Evolutionary conservation across 768 basidiomycete genomes (phyloP).

Genomic region (Trametes punicea): DNA sequence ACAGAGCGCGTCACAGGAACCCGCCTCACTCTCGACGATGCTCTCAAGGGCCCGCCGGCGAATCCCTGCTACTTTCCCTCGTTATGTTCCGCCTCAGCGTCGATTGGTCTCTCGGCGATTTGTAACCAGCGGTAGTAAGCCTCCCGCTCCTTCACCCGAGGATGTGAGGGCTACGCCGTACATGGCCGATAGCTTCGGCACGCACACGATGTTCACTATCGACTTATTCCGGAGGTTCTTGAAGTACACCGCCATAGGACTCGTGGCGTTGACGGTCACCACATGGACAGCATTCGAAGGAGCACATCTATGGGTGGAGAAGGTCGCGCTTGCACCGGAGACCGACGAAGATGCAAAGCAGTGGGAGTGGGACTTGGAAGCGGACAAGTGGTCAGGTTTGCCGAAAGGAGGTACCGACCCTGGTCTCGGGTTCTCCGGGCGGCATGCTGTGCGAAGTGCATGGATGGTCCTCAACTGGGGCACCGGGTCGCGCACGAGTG

Average conservation of each 20-base stretch:
- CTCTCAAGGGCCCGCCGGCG: conserved; percentile 22
- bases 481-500: conserved; percentile 37
- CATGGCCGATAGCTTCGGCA: conserved; percentile 32
- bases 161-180: conserved; percentile 7
- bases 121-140: conserved; percentile 13
- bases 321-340: conserved; percentile 45
- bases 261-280: conserved; percentile 43
- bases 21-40: conserved; percentile 18
- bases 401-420: conserved; percentile 65
- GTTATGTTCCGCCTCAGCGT: background rate
- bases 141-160: conserved; percentile 5
- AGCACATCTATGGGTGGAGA: conserved; percentile 64
- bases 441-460: conserved; percentile 62
- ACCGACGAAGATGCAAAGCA: conserved; percentile 48
- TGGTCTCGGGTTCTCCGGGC: conserved; percentile 55
- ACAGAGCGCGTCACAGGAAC: conserved; percentile 4
- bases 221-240: conserved; percentile 44
- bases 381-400: conserved; percentile 57
- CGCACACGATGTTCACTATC: conserved; percentile 39
- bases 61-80: conserved; percentile 9
- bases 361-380: conserved; percentile 69
- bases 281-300: conserved; percentile 49
- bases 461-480: conserved; percentile 75
- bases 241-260: conserved; percentile 47
- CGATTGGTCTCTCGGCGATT: background rate